Conservation (phyloP, 306 rosid species). For the Dalbergia oliveri region DNA sequence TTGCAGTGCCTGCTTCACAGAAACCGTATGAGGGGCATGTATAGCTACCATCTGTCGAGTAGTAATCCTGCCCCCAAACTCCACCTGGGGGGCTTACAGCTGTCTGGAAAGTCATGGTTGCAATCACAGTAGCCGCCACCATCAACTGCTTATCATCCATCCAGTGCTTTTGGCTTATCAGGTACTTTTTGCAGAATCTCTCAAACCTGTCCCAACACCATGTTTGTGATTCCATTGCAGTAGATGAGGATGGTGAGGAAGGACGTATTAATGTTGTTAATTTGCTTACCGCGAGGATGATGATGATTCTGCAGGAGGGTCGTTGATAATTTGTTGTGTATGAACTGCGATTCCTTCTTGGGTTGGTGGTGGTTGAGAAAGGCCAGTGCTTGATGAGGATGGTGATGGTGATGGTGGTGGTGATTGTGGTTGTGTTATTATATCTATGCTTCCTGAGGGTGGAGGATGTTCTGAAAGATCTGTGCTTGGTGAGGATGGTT, state of each 20-base stretch:
- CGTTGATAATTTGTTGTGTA: background rate
- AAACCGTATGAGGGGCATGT: background rate
- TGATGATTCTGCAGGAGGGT: background rate
- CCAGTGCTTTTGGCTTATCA: constrained; percentile 38
- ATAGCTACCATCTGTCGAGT: background rate
- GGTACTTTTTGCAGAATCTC: constrained; percentile 24
- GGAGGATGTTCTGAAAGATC: too few relatives aligned
- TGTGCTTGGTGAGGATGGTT: too few relatives aligned
- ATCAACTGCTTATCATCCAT: constrained; percentile 38
- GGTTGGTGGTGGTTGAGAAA: background rate
- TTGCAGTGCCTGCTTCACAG: constrained; percentile 42
- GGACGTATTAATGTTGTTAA: too few relatives aligned
- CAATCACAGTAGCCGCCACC: constrained; percentile 54
- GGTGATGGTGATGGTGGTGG: too few relatives aligned
- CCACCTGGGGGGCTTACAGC: constrained; percentile 56
- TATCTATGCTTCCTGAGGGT: too few relatives aligned
- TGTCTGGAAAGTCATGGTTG: constrained; percentile 53
- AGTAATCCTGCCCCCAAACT: constrained; percentile 42
- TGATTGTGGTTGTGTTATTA: too few relatives aligned
- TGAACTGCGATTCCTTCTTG: too few relatives aligned
- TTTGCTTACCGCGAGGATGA: background rate
- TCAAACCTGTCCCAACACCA: constrained; percentile 31
- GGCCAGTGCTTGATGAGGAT: background rate
- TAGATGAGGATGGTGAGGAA: background rate
- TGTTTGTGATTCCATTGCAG: background rate